A percentile compares a stretch with the other conserved stretches of the same genome.
phyloP scores from a whole-genome alignment of 345 rosid species.

The Euphorbia peplus region DNA sequence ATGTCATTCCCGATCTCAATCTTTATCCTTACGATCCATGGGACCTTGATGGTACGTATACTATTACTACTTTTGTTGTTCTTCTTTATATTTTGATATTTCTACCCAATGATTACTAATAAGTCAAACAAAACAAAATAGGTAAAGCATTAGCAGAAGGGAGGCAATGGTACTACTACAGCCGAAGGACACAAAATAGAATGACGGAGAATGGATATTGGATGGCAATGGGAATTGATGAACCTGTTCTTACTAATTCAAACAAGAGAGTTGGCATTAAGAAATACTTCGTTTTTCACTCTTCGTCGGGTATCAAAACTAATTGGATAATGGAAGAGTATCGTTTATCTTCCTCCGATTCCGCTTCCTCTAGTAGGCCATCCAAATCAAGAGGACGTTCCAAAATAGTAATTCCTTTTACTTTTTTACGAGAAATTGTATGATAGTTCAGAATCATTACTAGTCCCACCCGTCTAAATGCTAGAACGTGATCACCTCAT shows the following conservation, averaged over 20 bases:
- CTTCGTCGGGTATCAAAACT: conserved; percentile 45
- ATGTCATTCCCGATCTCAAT: conserved; percentile 92
- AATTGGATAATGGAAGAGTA: conserved; percentile 90
- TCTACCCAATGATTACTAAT: no score
- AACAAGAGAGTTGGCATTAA: conserved; percentile 64
- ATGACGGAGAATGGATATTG: conserved; percentile 69
- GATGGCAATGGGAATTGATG: conserved; percentile 71
- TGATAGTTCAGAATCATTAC: no score
- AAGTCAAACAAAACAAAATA: conserved; percentile 4
- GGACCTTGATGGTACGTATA: conserved; percentile 75
- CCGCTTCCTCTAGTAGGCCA: conserved; percentile 35
- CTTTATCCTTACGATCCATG: conserved; percentile 88
- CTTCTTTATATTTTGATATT: not conserved
- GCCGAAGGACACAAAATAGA: conserved; percentile 62
- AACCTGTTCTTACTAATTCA: conserved; percentile 43
- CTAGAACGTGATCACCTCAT: no score
- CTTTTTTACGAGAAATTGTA: no score
- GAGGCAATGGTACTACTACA: conserved; percentile 80
- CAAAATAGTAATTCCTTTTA: conserved; percentile 29
- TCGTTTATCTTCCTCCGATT: conserved; percentile 44
- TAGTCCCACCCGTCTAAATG: no score
- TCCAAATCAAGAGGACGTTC: conserved; percentile 52
- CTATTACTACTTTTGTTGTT: not conserved
- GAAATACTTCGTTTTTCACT: conserved; percentile 49
- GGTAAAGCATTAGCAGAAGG: conserved; percentile 93